phyloP scores from a whole-genome alignment of 2,329 filamentous ascomycete genomes.

The Penicillium sp. region DNA sequence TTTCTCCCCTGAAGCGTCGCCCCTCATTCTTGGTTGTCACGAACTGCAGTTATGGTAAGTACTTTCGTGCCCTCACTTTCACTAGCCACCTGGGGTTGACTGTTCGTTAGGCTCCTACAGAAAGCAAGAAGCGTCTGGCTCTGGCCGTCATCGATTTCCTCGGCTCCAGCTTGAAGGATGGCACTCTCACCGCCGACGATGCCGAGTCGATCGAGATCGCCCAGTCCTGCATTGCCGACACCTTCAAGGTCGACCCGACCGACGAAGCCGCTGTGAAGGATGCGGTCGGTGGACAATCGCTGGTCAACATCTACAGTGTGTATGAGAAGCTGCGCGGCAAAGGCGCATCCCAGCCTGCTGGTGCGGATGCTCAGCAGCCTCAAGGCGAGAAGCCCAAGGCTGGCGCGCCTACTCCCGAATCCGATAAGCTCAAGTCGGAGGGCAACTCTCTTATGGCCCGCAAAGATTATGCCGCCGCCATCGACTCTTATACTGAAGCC shows the following conservation, averaged over 20 bases:
- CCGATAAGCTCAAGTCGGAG: conserved; percentile 79
- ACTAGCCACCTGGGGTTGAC: not conserved
- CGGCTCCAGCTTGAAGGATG: conserved; percentile 73
- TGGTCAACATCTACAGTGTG: conserved; percentile 86
- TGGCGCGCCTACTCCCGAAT: conserved; percentile 55
- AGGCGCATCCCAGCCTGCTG: conserved; percentile 44
- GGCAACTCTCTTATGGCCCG: conserved; percentile 93
- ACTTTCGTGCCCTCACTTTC: too few species aligned
- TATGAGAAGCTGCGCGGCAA: conserved; percentile 89
- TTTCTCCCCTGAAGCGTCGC: conserved; percentile 10
- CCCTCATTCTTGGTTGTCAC: conserved; percentile 1
- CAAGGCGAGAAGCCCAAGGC: conserved; percentile 37
- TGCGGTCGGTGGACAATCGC: conserved; percentile 77
- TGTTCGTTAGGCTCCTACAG: conserved; percentile 37
- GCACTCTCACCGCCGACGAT: conserved; percentile 81
- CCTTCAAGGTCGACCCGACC: conserved; percentile 87
- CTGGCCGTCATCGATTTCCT: conserved; percentile 98
- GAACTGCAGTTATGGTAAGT: conserved; percentile 19
- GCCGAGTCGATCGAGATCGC: conserved; percentile 91
- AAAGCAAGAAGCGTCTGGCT: conserved; percentile 78
- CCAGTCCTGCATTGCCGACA: conserved; percentile 86
- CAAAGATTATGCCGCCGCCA: conserved; percentile 79
- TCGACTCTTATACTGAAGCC: conserved; percentile 82
- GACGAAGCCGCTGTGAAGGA: conserved; percentile 66
- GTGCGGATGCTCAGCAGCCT: conserved; percentile 36